Conservation (phyloP, 1,284 basidiomycete species). For the Trichosporon sp. region DNA sequence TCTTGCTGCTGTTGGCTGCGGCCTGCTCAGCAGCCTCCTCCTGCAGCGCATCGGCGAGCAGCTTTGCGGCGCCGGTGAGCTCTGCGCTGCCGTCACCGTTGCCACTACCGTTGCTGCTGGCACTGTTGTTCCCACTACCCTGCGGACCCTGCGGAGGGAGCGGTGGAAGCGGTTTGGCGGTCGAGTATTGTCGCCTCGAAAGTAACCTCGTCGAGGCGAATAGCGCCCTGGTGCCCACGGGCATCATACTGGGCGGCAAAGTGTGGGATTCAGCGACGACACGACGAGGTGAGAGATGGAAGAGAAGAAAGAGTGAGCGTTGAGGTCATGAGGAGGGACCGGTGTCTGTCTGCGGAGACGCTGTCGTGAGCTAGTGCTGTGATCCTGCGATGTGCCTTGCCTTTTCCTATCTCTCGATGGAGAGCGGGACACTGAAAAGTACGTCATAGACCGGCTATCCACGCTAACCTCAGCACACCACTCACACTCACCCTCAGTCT, state of each 20-base stretch:
- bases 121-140: too few species aligned
- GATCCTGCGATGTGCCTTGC: background rate
- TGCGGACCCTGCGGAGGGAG: background rate
- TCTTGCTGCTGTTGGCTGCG: too few species aligned
- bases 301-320: background rate
- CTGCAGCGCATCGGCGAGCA: conserved; percentile 62
- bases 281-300: background rate
- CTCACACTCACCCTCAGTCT: background rate
- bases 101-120: background rate
- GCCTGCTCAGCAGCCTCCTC: conserved; percentile 52
- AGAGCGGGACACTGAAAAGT: background rate
- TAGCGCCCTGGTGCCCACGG: conserved; percentile 9
- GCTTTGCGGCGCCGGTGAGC: conserved; percentile 57
- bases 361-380: background rate
- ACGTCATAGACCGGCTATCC: background rate
- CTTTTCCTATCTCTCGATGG: background rate
- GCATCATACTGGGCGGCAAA: background rate
- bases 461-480: too few species aligned
- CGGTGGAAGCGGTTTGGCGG: background rate
- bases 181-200: background rate
- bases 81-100: background rate
- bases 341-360: too few species aligned
- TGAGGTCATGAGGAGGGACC: background rate
- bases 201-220: conserved; percentile 8
- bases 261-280: background rate